Conservation (phyloP, 306 rosid genomes). For the Cercis canadensis region DNA sequence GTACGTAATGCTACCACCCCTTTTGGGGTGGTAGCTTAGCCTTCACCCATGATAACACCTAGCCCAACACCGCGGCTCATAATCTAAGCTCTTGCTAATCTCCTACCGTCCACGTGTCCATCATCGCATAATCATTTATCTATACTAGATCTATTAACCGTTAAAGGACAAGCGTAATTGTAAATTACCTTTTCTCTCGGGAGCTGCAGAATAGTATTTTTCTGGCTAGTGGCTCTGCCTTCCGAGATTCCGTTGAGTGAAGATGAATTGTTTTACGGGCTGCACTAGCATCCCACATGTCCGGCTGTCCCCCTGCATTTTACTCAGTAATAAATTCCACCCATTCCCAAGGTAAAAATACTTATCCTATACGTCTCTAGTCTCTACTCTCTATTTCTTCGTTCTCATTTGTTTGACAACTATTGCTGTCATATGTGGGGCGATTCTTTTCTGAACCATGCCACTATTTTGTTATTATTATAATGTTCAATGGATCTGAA, state of each 20-base stretch:
- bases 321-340: conserved; percentile 37
- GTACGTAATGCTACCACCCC: too few relatives aligned
- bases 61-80: conserved; percentile 35
- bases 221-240: conserved; percentile 17
- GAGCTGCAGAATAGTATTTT: conserved; percentile 25
- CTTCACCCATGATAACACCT: too few relatives aligned
- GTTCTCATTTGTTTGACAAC: background rate
- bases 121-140: background rate
- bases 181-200: conserved; percentile 35
- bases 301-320: conserved; percentile 40
- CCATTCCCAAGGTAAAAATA: conserved; percentile 51
- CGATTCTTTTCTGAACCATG: conserved; percentile 47
- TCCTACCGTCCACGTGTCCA: conserved; percentile 61
- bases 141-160: conserved; percentile 51
- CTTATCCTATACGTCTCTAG: conserved; percentile 27
- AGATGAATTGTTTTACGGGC: conserved; percentile 32
- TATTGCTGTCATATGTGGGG: conserved; percentile 37
- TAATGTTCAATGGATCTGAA: conserved; percentile 64
- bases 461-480: conserved; percentile 35
- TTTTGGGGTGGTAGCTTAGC: too few relatives aligned
- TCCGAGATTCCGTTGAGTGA: conserved; percentile 55
- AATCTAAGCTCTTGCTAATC: conserved; percentile 49
- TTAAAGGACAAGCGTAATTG: conserved; percentile 48
- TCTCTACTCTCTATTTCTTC: conserved; percentile 15
- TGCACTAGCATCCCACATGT: conserved; percentile 51